Base-by-base conservation (phyloP, 257 asterid species). In the Cruciata laevipes region DNA sequence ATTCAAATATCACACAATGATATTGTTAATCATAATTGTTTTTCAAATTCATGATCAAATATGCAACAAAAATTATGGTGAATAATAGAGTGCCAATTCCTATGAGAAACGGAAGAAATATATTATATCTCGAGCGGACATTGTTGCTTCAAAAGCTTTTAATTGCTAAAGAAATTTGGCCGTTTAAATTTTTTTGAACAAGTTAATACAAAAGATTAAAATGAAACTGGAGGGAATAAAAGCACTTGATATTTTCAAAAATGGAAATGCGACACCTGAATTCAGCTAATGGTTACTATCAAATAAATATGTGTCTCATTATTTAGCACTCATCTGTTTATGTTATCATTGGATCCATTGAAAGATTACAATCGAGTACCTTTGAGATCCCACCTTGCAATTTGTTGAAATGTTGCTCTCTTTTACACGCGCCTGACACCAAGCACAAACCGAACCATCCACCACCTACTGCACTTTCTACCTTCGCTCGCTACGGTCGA, bases 271-370 rank as follows among this genome's bases (percentile, higher is more conserved):
- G 66, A 71, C 49, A 40, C 58, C 59, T 71, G 67, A 61, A 42
- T 44, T 40, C 61, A 53, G 67, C 33, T 67, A 68, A 21, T 49
- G 65, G 60, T 61, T 27, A 1, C 30, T 33, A 35, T 62, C 18
- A 18, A 18, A n/a, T 70, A 66, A 56, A 62, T 24, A 62, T 65
- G 38, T 72, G 74, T 76, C 68, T 62, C 75, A 66, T 69, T 78
- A 81, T 70, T 78, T 75, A 76, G 83, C 79, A 78, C 71, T 62
- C 77, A 74, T 72, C 69, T 72, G 61, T 66, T 47, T 61, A 69
- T 76, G 73, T 77, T 74, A 75, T 73, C 86, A 77, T 79, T 70
- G 88, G 82, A 85, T 81, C 85, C 84, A 85, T 67, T 59, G 72
- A 75, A 75, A 74, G 85, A 86, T 71, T 38, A 38, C 70, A 71